Conservation (phyloP, 2,329 filamentous ascomycete genomes). For the Thielaviopsis musarum region DNA sequence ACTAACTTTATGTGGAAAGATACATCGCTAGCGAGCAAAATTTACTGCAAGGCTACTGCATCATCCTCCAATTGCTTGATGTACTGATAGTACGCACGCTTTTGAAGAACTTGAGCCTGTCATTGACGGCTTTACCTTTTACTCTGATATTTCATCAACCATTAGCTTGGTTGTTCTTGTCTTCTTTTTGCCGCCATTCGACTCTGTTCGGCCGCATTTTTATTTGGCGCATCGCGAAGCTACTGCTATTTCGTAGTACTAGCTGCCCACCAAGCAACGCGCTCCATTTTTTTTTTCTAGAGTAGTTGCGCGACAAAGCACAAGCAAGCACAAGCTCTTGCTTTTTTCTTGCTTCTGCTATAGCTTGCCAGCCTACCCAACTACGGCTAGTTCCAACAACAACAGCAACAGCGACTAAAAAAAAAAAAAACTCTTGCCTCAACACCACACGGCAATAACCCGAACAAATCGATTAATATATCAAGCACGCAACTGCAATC, state of each 20-base stretch:
- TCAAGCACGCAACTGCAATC: not conserved
- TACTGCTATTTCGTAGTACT: not conserved
- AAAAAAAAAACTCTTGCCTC: not conserved
- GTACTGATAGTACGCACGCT: not conserved
- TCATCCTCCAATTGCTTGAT: not conserved
- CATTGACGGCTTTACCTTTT: not conserved
- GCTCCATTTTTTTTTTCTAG: not conserved
- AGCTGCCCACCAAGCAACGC: not conserved
- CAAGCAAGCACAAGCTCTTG: too few relatives aligned
- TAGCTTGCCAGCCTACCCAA: not conserved
- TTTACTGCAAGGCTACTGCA: not conserved
- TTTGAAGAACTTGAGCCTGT: not conserved
- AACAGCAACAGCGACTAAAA: not conserved
- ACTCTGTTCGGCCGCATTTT: not conserved
- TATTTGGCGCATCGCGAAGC: not conserved
- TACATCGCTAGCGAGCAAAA: slow-evolving; percentile 4
- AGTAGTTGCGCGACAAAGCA: not conserved
- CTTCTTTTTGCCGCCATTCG: not conserved
- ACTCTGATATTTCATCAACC: not conserved
- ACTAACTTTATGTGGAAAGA: slow-evolving; percentile 9
- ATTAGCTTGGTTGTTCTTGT: slow-evolving; percentile 7
- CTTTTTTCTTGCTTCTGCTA: not conserved
- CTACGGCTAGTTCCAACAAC: not conserved
- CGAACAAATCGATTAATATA: not conserved
- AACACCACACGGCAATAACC: not conserved